Evolutionary conservation across 805 yeast genomes (phyloP).

Genomic region (Teunomyces funiuensis): DNA sequence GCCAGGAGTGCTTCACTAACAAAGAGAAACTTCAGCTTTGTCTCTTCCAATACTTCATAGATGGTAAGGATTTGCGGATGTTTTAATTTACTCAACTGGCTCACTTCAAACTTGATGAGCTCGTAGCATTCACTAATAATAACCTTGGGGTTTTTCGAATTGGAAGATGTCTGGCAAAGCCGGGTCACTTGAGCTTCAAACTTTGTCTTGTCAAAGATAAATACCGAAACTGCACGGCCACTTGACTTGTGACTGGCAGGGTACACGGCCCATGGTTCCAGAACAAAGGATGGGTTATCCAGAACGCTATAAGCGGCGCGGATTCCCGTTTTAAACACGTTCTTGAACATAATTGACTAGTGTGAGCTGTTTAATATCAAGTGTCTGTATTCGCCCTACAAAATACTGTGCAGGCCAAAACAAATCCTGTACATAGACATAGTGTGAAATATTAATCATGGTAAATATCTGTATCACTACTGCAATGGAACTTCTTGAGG

Average conservation of each 20-base stretch:
- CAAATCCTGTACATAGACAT: neutral
- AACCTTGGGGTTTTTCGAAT: constrained; percentile 47
- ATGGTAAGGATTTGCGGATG: constrained; percentile 87
- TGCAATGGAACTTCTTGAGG: constrained; percentile 42
- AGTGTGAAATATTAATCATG: neutral
- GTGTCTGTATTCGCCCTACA: neutral
- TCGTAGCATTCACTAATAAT: constrained; percentile 63
- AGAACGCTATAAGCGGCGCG: constrained; percentile 68
- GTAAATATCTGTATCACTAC: too few species aligned
- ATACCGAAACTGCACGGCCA: constrained; percentile 71
- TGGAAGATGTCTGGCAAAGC: constrained; percentile 30
- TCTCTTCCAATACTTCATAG: constrained; percentile 87
- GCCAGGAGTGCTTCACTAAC: constrained; percentile 79
- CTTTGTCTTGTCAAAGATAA: constrained; percentile 79
- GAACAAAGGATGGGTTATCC: constrained; percentile 64
- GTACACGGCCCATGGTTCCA: constrained; percentile 82
- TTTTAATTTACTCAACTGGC: constrained; percentile 72
- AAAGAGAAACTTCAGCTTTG: constrained; percentile 71
- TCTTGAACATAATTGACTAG: constrained; percentile 45
- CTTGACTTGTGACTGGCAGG: constrained; percentile 75
- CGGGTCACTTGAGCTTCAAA: constrained; percentile 55
- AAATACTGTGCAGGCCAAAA: neutral
- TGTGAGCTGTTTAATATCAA: neutral
- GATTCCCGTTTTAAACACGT: constrained; percentile 58
- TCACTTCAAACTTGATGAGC: constrained; percentile 63